phyloP scores from a whole-genome alignment of 2,329 filamentous ascomycete genomes.

The Aspergillus neoniger region DNA sequence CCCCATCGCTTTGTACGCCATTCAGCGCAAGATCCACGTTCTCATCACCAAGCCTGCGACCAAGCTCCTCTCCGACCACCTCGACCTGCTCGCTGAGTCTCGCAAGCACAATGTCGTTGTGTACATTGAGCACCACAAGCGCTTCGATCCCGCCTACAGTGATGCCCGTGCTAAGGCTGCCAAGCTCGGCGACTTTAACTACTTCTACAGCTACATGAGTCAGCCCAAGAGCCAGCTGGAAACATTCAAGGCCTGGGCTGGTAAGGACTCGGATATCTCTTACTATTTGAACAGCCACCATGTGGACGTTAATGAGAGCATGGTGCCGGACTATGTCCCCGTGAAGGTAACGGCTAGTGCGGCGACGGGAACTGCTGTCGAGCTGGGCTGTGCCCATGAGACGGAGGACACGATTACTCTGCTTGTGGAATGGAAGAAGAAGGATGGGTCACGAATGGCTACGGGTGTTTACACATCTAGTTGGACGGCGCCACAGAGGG shows the following conservation, averaged over 20 bases:
- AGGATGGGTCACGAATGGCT: constrained; percentile 67
- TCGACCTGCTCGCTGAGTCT: constrained; percentile 10
- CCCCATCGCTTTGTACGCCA: constrained; percentile 73
- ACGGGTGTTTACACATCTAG: constrained; percentile 91
- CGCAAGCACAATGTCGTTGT: constrained; percentile 17
- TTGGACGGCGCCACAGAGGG: constrained; percentile 90
- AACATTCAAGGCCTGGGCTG: constrained; percentile 94
- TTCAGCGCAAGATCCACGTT: constrained; percentile 84
- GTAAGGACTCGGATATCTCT: constrained; percentile 86
- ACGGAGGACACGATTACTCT: constrained; percentile 95
- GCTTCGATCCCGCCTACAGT: constrained; percentile 88
- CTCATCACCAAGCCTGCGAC: constrained; percentile 45
- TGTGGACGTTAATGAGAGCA: constrained; percentile 87
- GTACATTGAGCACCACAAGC: constrained; percentile 72
- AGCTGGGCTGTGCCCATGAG: constrained; percentile 72
- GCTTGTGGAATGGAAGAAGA: constrained; percentile 83
- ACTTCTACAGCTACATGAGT: constrained; percentile 97
- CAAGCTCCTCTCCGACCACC: constrained; percentile 15
- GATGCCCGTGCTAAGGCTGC: constrained; percentile 78
- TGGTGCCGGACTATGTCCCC: constrained; percentile 81
- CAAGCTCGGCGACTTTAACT: constrained; percentile 90
- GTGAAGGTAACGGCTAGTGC: constrained; percentile 78
- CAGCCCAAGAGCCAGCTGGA: constrained; percentile 89
- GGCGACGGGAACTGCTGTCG: constrained; percentile 75
- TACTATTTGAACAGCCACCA: constrained; percentile 98